Percentiles rank a stretch among this genome's conserved stretches.
These are phyloP conservation scores for Hericium coralloides DNA, from an alignment of 768 basidiomycete genomes.

Conservation along the genomic window DNA sequence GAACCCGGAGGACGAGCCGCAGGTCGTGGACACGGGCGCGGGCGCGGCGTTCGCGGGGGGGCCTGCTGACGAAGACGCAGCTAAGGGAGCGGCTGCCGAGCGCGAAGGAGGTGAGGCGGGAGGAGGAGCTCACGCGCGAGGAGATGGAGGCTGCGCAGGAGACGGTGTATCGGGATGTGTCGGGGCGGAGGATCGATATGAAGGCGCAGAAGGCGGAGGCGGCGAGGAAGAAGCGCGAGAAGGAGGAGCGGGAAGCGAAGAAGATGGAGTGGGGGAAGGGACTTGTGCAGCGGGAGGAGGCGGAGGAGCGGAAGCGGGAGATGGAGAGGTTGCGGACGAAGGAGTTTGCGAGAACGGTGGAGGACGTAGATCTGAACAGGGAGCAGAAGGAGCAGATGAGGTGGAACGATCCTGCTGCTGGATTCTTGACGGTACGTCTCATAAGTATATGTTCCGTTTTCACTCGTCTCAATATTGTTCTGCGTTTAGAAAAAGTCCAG, in stretches of 20 bases:
- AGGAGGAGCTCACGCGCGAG: conserved; percentile 31
- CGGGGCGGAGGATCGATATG: conserved; percentile 83
- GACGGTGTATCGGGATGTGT: conserved; percentile 89
- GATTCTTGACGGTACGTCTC: conserved; percentile 73
- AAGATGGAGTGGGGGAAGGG: conserved; percentile 99
- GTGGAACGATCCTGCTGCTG: conserved; percentile 98
- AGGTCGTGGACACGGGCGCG: conserved; percentile 35
- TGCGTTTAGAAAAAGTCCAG: conserved; percentile 54
- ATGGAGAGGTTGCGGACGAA: conserved; percentile 57
- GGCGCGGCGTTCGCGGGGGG: conserved; percentile 49
- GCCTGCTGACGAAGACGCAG: conserved; percentile 69
- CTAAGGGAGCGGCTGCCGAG: conserved; percentile 54
- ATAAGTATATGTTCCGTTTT: neutral
- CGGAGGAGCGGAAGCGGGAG: conserved; percentile 54
- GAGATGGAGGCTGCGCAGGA: conserved; percentile 65
- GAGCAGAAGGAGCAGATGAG: conserved; percentile 71
- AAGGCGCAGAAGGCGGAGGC: conserved; percentile 82
- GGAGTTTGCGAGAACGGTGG: conserved; percentile 69
- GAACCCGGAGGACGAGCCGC: conserved; percentile 64
- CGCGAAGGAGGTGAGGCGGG: conserved; percentile 23
- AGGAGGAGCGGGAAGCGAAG: conserved; percentile 76
- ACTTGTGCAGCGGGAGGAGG: conserved; percentile 77
- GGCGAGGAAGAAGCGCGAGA: conserved; percentile 67
- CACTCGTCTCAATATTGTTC: neutral
- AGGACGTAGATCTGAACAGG: conserved; percentile 82